phyloP scores from a whole-genome alignment of 2,329 filamentous ascomycete species.

The Phialophora tarda region DNA sequence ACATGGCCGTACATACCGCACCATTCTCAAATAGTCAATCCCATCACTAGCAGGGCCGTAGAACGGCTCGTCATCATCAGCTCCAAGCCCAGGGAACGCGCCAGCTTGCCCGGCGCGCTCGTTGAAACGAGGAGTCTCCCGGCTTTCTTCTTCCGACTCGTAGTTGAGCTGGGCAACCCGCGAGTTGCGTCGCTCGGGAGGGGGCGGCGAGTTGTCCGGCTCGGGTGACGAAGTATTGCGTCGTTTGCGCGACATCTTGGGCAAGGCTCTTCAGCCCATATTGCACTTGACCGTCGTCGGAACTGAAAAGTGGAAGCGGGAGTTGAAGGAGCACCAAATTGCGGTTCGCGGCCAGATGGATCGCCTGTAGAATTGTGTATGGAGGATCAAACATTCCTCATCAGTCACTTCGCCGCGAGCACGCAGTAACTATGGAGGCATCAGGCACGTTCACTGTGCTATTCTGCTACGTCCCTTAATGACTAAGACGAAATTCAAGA shows the following conservation, averaged over 20 bases:
- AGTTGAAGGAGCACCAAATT: neutral
- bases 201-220: constrained; percentile 22
- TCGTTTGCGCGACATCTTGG: constrained; percentile 42
- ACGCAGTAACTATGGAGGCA: neutral
- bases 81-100: constrained; percentile 69
- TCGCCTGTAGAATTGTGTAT: neutral
- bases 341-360: neutral
- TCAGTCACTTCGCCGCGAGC: neutral
- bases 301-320: neutral
- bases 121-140: constrained; percentile 58
- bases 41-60: constrained; percentile 72
- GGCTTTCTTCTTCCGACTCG: constrained; percentile 39
- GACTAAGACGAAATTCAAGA: neutral
- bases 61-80: constrained; percentile 60
- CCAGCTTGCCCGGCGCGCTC: constrained; percentile 73
- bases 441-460: neutral
- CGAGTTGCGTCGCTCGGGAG: constrained; percentile 28
- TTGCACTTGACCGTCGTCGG: neutral
- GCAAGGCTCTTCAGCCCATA: neutral
- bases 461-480: neutral
- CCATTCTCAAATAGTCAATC: constrained; percentile 71
- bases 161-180: constrained; percentile 38
- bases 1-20: constrained; percentile 62
- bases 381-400: neutral
- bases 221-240: constrained; percentile 41